Evolutionary conservation across 495 filamentous ascomycete genomes (phyloP).

Genomic region (Penicillium paradoxum): DNA sequence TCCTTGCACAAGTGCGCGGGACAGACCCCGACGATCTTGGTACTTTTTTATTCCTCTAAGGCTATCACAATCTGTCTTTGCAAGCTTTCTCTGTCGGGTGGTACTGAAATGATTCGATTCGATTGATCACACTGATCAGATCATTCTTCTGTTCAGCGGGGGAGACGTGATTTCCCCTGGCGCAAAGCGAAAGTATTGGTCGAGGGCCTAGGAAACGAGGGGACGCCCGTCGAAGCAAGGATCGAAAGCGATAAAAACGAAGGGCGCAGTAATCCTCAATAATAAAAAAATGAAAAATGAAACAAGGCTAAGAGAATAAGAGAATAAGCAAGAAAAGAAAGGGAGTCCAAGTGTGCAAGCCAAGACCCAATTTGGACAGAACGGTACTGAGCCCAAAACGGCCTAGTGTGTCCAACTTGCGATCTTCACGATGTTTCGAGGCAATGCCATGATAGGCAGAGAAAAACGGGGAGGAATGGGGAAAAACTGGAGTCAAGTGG

Average conservation of each 20-base stretch:
- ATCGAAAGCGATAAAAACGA: neutral
- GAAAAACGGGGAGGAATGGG: neutral
- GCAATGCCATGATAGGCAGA: conserved; percentile 4
- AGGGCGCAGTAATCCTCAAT: neutral
- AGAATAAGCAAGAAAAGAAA: neutral
- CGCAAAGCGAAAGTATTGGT: conserved; percentile 3
- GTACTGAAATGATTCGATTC: neutral
- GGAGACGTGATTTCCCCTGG: neutral
- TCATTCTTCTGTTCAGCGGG: neutral
- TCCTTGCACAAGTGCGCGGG: conserved; percentile 12
- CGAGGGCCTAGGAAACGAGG: conserved; percentile 1
- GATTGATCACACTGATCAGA: neutral
- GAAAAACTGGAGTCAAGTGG: neutral
- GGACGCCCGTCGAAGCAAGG: conserved; percentile 5
- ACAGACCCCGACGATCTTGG: conserved; percentile 14
- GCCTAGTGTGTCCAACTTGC: conserved; percentile 1
- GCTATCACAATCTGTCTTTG: neutral
- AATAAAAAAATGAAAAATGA: no score
- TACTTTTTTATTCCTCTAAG: neutral
- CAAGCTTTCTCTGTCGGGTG: neutral
- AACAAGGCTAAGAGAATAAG: neutral
- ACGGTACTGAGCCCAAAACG: conserved; percentile 5
- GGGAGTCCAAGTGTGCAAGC: neutral
- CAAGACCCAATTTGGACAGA: conserved; percentile 2
- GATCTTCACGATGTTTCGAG: neutral